These are phyloP conservation scores for Stipa capillata DNA, from an alignment of 176 grass and related monocot genomes.

Conservation along the genomic window DNA sequence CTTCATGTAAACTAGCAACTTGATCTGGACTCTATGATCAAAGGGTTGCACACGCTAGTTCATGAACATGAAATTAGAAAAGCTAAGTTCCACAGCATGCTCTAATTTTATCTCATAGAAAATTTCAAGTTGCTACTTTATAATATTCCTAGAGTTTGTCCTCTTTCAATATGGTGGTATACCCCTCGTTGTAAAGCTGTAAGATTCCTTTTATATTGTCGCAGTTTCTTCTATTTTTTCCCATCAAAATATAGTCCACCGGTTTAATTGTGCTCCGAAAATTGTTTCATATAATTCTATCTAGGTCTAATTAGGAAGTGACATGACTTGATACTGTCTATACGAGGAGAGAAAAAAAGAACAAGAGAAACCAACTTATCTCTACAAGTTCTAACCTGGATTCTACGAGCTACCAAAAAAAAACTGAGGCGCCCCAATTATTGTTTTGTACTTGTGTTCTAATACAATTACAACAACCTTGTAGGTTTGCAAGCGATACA, in stretches of 20 bases:
- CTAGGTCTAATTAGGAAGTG: slow-evolving; percentile 18
- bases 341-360: neutral
- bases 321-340: slow-evolving; percentile 22
- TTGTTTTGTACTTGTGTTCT: neutral
- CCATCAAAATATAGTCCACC: neutral
- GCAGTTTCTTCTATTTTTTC: neutral
- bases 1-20: neutral
- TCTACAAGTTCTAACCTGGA: neutral
- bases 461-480: neutral
- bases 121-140: slow-evolving; percentile 1
- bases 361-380: no score
- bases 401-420: no score
- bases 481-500: slow-evolving; percentile 83
- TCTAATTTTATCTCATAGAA: neutral
- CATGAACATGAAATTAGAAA: slow-evolving; percentile 10
- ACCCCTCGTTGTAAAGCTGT: slow-evolving; percentile 5
- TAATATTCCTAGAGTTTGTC: slow-evolving; percentile 42
- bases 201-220: slow-evolving; percentile 24
- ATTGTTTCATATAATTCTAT: neutral
- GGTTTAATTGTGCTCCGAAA: neutral
- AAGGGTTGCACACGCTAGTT: neutral
- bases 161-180: slow-evolving; percentile 22
- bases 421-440: neutral
- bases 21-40: neutral
- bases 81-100: neutral